Percentiles rank a stretch among this genome's conserved stretches.
Conservation (phyloP, 2,329 filamentous ascomycete species). For the Diaporthe australafricana region DNA sequence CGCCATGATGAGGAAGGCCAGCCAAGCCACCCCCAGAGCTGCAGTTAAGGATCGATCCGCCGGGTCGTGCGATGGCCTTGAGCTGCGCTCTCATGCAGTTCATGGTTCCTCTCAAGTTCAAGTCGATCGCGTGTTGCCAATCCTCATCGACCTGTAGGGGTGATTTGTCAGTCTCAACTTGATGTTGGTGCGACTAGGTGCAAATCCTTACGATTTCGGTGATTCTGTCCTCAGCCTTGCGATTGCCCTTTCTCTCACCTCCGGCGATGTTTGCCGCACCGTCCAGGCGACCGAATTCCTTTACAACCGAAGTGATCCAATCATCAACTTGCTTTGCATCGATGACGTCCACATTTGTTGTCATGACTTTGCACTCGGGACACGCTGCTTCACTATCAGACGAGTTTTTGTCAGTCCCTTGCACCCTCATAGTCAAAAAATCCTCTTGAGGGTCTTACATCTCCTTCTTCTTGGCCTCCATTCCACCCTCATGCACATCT, state of each 20-base stretch:
- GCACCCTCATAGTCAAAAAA: not conserved
- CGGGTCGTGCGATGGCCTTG: not conserved
- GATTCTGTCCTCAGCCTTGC: not conserved
- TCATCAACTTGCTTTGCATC: not conserved
- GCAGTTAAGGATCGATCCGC: constrained; percentile 2
- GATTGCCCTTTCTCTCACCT: not conserved
- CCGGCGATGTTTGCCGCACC: not conserved
- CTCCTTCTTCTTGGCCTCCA: constrained; percentile 15
- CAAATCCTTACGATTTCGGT: not conserved
- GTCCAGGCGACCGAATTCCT: not conserved
- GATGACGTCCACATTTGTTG: not conserved
- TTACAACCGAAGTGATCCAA: not conserved
- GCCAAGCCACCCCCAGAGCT: not conserved
- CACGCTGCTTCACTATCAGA: not conserved
- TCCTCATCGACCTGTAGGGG: not conserved
- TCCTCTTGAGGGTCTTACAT: not conserved
- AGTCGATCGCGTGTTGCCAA: not conserved
- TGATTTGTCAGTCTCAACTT: not conserved
- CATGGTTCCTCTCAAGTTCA: constrained; percentile 3
- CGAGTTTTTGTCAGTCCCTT: not conserved
- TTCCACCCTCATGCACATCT: not conserved
- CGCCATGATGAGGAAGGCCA: not conserved
- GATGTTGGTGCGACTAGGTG: not conserved
- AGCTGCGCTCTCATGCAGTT: constrained; percentile 3
- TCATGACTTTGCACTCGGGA: not conserved